Evolutionary conservation across 2,329 filamentous ascomycete species (phyloP), one percentile per base, ranked within the genome.

Genomic region (Colletotrichum coccodes): DNA sequence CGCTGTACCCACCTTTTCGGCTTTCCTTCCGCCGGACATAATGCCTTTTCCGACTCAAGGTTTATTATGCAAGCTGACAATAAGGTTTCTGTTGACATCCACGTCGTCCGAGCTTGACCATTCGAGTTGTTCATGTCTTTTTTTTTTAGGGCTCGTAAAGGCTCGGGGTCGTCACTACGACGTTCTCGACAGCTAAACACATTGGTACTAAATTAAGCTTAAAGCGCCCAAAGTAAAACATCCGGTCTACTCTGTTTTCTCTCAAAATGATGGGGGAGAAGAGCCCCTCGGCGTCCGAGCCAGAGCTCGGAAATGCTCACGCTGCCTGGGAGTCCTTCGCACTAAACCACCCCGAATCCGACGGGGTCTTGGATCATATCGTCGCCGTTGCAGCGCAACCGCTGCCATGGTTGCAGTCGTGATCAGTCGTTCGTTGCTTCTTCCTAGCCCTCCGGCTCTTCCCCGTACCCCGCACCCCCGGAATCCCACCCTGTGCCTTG

Each of bases 401-500:
- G 9, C n/a, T 34, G 18, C 5, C 6, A 44, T 57, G 34, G 34
- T 40, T n/a, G 52, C 1, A 47, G 18, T 4, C 4, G 16, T 12
- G 8, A 9, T 16, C 28, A 42, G 14, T 14, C 21, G 42, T 32
- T 18, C 40, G 30, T 46, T n/a, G 40, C 34, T 14, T 42, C n/a
- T 14, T 30, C 26, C 40, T 3, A 12, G 54, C 21, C 3, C 42
- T 46, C 12, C 1, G 46, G n/a, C 54, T 46, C 6, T 46, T 49
- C 44, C 44, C 57, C 57, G 44, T 32, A 60, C 57, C 32, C 42
- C 23, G 57, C 44, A 49, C 34, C 57, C 56, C 57, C 21, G 18
- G 21, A 36, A 14, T 49, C 30, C 14, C 32, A 60, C 32, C 18
- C 28, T 44, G 8, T 6, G 7, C 28, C 8, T 9, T 23, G 30